A percentile compares a stretch with the other conserved stretches of the same genome.
These are phyloP conservation scores for Hypoxylon rubiginosum DNA, from an alignment of 2,329 filamentous ascomycete genomes.

Conservation along the genomic window DNA sequence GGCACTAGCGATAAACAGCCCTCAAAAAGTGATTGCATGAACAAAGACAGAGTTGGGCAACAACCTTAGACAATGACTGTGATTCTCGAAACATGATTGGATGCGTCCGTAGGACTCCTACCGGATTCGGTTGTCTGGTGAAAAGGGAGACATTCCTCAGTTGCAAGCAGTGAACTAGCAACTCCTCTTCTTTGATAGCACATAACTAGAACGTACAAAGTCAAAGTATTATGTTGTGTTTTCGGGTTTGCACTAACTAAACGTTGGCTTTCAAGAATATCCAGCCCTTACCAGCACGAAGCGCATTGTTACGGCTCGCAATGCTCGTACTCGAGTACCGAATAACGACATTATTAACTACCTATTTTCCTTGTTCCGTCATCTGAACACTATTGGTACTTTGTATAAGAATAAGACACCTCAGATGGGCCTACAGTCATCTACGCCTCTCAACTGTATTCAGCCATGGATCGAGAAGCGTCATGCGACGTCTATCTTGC, in stretches of 20 bases:
- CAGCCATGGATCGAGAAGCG: background rate
- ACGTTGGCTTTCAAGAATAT: background rate
- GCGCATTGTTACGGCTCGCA: background rate
- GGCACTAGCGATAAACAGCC: constrained; percentile 9
- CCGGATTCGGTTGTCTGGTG: constrained; percentile 31
- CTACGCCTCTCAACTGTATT: background rate
- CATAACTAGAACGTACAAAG: constrained; percentile 12
- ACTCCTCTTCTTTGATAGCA: constrained; percentile 21
- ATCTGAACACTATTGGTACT: background rate
- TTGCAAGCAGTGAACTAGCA: constrained; percentile 27
- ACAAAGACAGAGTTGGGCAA: constrained; percentile 33
- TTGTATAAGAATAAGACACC: too few relatives aligned
- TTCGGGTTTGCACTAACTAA: background rate
- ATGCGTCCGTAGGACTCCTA: constrained; percentile 36
- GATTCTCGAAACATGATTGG: constrained; percentile 29
- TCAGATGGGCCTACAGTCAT: background rate
- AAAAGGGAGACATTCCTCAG: constrained; percentile 40
- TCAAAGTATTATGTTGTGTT: constrained; percentile 6
- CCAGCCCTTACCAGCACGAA: background rate
- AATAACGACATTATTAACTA: background rate
- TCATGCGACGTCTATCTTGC: background rate
- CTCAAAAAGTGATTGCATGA: constrained; percentile 14
- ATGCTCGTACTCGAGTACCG: background rate
- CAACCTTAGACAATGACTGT: constrained; percentile 21
- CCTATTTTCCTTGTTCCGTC: background rate